Evolutionary conservation across 2,329 filamentous ascomycete genomes (phyloP).

Genomic region (Chrysoporthe deuterocubensis): DNA sequence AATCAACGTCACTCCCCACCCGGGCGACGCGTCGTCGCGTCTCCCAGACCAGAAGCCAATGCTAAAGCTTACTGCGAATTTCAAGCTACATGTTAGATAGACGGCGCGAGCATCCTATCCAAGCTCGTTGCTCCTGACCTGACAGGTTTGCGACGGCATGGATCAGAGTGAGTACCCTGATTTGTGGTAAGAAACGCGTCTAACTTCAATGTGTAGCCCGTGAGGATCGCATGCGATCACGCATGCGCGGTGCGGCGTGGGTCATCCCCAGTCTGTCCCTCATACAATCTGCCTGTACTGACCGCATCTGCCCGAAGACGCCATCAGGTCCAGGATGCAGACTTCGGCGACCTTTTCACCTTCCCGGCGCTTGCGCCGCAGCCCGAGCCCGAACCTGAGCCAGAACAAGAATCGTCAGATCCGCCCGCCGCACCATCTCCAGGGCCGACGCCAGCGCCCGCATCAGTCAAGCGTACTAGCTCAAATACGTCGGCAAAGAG

Average conservation of each 20-base stretch:
- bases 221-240: constrained; percentile 66
- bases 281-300: constrained; percentile 5
- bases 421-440: constrained; percentile 17
- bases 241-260: constrained; percentile 68
- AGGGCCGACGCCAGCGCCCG: constrained; percentile 28
- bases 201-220: constrained; percentile 47
- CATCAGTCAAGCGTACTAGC: constrained; percentile 42
- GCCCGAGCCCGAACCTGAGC: constrained; percentile 24
- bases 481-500: constrained; percentile 56
- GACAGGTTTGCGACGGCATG: constrained; percentile 35
- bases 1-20: neutral
- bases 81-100: neutral
- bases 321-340: constrained; percentile 62
- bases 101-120: neutral
- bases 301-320: constrained; percentile 43
- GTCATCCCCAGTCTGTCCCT: constrained; percentile 31
- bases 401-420: constrained; percentile 19
- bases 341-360: constrained; percentile 57
- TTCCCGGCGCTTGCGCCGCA: constrained; percentile 32
- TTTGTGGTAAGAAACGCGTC: constrained; percentile 12
- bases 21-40: constrained; percentile 17
- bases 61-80: neutral
- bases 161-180: constrained; percentile 37
- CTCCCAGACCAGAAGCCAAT: neutral
- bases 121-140: neutral